Conservation (phyloP, 768 basidiomycete genomes). For the Agrocybe praecox region DNA sequence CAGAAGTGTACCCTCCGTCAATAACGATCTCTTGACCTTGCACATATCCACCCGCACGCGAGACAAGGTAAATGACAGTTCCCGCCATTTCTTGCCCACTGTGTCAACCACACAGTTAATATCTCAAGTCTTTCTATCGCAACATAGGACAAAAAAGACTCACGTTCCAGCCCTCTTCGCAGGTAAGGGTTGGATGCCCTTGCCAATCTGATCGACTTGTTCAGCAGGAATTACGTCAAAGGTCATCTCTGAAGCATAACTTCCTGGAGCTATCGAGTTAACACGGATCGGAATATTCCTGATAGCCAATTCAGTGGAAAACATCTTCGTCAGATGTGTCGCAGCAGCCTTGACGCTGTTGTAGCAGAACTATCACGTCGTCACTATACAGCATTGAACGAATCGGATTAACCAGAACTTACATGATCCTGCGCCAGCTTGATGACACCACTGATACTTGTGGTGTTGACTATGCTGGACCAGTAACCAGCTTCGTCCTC, state of each 20-base stretch:
- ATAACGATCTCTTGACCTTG: slow-evolving; percentile 80
- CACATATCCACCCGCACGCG: slow-evolving; percentile 71
- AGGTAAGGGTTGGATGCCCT: slow-evolving; percentile 64
- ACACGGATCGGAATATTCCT: slow-evolving; percentile 71
- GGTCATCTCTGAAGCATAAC: slow-evolving; percentile 80
- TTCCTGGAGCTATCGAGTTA: slow-evolving; percentile 75
- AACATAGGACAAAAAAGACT: slow-evolving; percentile 29
- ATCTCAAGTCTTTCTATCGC: background rate
- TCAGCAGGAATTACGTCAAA: slow-evolving; percentile 45
- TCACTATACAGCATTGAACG: background rate
- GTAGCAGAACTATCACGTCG: slow-evolving; percentile 63
- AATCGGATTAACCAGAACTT: slow-evolving; percentile 23
- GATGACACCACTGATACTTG: slow-evolving; percentile 72
- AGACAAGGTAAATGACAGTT: slow-evolving; percentile 75
- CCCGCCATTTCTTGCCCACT: slow-evolving; percentile 79
- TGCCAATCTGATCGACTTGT: slow-evolving; percentile 55
- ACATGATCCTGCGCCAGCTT: slow-evolving; percentile 80
- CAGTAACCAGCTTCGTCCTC: slow-evolving; percentile 58
- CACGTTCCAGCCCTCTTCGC: slow-evolving; percentile 66
- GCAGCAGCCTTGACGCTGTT: slow-evolving; percentile 82
- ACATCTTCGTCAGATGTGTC: slow-evolving; percentile 74
- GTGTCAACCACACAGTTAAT: background rate
- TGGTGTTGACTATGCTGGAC: slow-evolving; percentile 75
- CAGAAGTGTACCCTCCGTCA: slow-evolving; percentile 74
- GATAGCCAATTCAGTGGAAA: slow-evolving; percentile 75